These are phyloP conservation scores for Bjerkandera adusta DNA, from an alignment of 1,284 basidiomycete genomes.

Conservation along the genomic window DNA sequence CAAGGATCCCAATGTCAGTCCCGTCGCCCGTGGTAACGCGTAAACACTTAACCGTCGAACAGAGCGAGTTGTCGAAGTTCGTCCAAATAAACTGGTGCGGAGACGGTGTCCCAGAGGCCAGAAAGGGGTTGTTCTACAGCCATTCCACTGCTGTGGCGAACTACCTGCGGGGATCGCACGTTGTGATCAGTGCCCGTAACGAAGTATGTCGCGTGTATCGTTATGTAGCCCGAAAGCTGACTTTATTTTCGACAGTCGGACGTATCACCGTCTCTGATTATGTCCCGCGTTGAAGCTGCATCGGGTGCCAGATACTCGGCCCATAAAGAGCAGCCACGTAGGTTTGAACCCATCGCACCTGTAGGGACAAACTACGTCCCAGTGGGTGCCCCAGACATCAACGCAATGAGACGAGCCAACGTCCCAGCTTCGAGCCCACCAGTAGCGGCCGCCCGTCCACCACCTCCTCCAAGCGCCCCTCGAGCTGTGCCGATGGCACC, in stretches of 20 bases:
- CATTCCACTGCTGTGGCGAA: slow-evolving; percentile 83
- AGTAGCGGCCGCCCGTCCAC: slow-evolving; percentile 33
- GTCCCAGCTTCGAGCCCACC: slow-evolving; percentile 34
- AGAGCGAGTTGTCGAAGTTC: slow-evolving; percentile 90
- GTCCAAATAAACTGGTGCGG: slow-evolving; percentile 94
- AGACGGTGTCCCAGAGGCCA: slow-evolving; percentile 90
- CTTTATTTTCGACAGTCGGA: slow-evolving; percentile 63
- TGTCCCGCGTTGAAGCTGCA: slow-evolving; percentile 86
- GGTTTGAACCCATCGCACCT: slow-evolving; percentile 67
- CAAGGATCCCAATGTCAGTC: slow-evolving; percentile 75
- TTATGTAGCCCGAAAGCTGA: neutral
- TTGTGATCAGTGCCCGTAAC: slow-evolving; percentile 89
- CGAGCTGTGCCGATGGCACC: slow-evolving; percentile 46
- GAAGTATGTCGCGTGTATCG: slow-evolving; percentile 53
- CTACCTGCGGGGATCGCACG: slow-evolving; percentile 84
- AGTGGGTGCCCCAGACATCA: slow-evolving; percentile 68
- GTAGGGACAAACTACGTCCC: slow-evolving; percentile 74
- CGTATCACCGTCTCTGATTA: slow-evolving; percentile 76
- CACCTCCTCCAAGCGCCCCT: slow-evolving; percentile 32
- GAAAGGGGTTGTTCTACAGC: slow-evolving; percentile 91
- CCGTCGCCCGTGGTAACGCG: slow-evolving; percentile 2
- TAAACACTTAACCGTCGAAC: slow-evolving; percentile 10
- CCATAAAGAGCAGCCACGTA: slow-evolving; percentile 65
- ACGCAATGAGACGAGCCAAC: slow-evolving; percentile 50
- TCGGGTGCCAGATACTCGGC: slow-evolving; percentile 91